Evolutionary conservation across 345 rosid species (phyloP), one percentile per base, ranked within the genome.

Genomic region (Bruguiera gymnorhiza): DNA sequence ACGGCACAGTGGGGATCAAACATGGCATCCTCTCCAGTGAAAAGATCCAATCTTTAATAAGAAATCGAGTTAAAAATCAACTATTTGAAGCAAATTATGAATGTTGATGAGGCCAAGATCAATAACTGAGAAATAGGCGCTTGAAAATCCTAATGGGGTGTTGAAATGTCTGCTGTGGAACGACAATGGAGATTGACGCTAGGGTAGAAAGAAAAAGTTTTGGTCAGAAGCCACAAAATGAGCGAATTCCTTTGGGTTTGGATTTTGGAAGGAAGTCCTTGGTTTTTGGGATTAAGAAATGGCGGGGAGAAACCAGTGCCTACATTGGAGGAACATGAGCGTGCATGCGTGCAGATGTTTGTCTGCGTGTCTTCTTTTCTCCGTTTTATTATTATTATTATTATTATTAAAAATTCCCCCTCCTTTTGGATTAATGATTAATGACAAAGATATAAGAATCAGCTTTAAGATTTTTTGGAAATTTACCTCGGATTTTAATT

Each of bases 291-390:
- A 26, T 4, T 10, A 75, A 82, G 78, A 77, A 74, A 77, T 69
- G 88, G 86, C 65, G 71, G 80, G 84, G 77, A 82, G 81, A 70
- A 76, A 71, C 69, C 32, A n/a, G 65, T 67, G 79, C 78, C 80
- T 79, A 76, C 52, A 76, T 72, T 66, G 59, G 37, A 52, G 85
- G 76, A 30, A 65, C 26, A 32, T 27, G 63, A 16, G 62, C 36
- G 9, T 31, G 55, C 52, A 23, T 73, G 10, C 50, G 50, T 18
- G 18, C 19, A 13, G 7, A 34, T 43, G 50, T 13, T 3, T 3
- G 50, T 43, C 50, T 43, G 18, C 50, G 50, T 43, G 50, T 43
- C 50, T 43, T 43, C 16, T 37, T 37, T 8, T 37, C 43, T 37
- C 43, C 1, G 8, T 39, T 39, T 43, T 1, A 13, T 15, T 7